These are phyloP conservation scores for Triticum dicoccoides DNA, from an alignment of 176 grass and related monocot genomes.

Conservation along the genomic window DNA sequence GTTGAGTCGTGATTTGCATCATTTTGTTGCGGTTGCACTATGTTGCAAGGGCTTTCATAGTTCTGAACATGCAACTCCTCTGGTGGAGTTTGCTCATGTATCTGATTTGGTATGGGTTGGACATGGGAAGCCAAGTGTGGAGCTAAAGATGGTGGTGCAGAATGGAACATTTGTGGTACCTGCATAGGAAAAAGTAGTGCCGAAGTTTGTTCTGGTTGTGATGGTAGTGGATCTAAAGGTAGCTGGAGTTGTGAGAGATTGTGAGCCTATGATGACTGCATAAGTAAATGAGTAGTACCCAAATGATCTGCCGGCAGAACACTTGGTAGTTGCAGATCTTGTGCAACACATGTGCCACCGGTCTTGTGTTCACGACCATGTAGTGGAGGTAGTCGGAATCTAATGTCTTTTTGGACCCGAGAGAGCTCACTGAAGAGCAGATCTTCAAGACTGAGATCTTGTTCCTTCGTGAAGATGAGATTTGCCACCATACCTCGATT, in stretches of 20 bases:
- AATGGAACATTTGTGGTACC: neutral
- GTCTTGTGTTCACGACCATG: neutral
- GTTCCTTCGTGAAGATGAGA: neutral
- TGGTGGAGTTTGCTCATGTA: neutral
- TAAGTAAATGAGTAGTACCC: too few species aligned
- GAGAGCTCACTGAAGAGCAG: conserved; percentile 9
- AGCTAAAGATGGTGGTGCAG: neutral
- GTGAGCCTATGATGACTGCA: neutral
- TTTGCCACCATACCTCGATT: neutral
- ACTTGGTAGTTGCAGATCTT: neutral
- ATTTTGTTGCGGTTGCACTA: neutral
- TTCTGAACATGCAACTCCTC: neutral
- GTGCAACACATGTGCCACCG: neutral
- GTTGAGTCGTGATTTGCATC: neutral
- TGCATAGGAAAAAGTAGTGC: neutral
- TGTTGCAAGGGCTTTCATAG: neutral
- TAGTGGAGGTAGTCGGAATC: neutral
- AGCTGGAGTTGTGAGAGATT: neutral
- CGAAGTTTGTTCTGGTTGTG: neutral
- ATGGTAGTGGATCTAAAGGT: neutral
- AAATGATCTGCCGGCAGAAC: neutral
- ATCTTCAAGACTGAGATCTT: neutral
- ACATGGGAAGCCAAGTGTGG: neutral
- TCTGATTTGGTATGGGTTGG: neutral
- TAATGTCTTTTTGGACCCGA: neutral